phyloP scores from a whole-genome alignment of 176 grass and related monocot genomes.

The Canna indica region DNA sequence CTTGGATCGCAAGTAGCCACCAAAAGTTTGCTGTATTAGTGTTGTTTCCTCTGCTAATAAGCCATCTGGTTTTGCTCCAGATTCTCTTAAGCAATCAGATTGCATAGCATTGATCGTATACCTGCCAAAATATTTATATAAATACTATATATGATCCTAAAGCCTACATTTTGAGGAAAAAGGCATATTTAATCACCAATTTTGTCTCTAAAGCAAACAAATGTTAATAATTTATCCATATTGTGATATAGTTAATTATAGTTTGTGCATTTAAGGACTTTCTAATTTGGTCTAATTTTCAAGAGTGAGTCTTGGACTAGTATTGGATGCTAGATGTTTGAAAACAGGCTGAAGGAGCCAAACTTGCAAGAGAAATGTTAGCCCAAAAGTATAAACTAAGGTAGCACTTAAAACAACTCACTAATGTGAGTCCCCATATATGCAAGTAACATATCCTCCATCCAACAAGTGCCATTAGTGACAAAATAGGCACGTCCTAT shows the following conservation, averaged over 20 bases:
- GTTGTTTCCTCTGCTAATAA: constrained; percentile 61
- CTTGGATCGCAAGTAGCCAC: constrained; percentile 85
- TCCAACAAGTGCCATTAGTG: background rate
- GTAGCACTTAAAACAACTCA: background rate
- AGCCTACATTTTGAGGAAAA: background rate
- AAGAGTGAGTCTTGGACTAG: no score
- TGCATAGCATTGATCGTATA: constrained; percentile 81
- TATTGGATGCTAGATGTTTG: no score
- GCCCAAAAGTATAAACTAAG: background rate
- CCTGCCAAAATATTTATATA: constrained; percentile 31
- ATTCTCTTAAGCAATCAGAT: constrained; percentile 57
- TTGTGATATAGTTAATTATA: no score
- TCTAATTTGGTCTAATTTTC: no score
- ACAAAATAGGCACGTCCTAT: background rate
- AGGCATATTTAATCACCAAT: background rate
- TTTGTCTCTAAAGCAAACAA: no score
- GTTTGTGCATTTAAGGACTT: no score
- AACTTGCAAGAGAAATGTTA: background rate
- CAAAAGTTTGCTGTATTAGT: constrained; percentile 77
- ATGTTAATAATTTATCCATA: no score
- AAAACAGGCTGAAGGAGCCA: no score
- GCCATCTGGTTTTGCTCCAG: constrained; percentile 31
- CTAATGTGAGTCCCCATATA: background rate
- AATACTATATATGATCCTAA: background rate
- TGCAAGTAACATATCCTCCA: background rate